phyloP scores from a whole-genome alignment of 2,329 filamentous ascomycete genomes.

The Geosmithia putterillii region DNA sequence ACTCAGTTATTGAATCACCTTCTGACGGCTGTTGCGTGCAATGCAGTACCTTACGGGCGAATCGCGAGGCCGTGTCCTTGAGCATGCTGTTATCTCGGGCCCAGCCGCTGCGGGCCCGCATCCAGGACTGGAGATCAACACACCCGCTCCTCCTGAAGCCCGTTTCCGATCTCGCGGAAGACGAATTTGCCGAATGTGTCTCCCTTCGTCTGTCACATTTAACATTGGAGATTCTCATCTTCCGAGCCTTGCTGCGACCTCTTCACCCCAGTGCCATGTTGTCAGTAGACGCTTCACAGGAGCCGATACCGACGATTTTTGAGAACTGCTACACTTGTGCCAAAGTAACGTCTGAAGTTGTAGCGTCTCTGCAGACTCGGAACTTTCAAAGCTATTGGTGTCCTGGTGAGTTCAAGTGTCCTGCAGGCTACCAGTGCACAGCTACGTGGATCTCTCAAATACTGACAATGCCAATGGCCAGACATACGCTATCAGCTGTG shows the following conservation, averaged over 20 bases:
- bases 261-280: slow-evolving; percentile 5
- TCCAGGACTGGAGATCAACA: slow-evolving; percentile 12
- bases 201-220: slow-evolving; percentile 11
- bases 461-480: slow-evolving; percentile 1
- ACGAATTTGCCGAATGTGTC: slow-evolving; percentile 10
- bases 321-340: slow-evolving; percentile 11
- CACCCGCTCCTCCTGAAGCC: slow-evolving; percentile 10
- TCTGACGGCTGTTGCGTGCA: no score
- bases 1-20: no score
- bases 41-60: background rate
- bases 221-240: slow-evolving; percentile 12
- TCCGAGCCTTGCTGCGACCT: slow-evolving; percentile 11
- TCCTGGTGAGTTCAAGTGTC: slow-evolving; percentile 5
- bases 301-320: slow-evolving; percentile 11
- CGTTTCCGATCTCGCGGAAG: slow-evolving; percentile 7
- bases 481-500: slow-evolving; percentile 12
- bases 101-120: slow-evolving; percentile 10
- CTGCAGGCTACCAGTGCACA: background rate
- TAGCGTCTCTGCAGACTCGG: slow-evolving; percentile 8
- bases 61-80: background rate
- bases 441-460: background rate
- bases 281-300: slow-evolving; percentile 3
- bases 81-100: slow-evolving; percentile 8
- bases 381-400: slow-evolving; percentile 13
- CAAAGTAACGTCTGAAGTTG: slow-evolving; percentile 9